A percentile compares a stretch with the other conserved stretches of the same genome.
Conservation (phyloP, 352 stramenopile genomes). For the Globisporangium alternatum region DNA sequence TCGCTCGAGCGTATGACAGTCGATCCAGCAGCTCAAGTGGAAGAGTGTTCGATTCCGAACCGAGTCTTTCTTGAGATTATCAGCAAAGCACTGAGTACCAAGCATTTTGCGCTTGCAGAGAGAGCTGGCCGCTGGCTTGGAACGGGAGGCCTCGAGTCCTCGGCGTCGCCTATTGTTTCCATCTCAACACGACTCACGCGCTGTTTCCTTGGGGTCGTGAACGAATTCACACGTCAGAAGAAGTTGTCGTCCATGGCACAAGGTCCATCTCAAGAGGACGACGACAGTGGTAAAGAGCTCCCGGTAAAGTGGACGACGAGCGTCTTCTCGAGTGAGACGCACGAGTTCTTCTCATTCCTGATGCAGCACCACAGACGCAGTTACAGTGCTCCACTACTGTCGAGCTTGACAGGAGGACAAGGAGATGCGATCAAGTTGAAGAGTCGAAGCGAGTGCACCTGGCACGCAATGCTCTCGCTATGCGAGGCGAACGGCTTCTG, state of each 20-base stretch:
- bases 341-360: constrained; percentile 13
- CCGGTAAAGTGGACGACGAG: background rate
- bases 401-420: background rate
- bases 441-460: constrained; percentile 24
- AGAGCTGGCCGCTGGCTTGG: constrained; percentile 24
- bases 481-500: constrained; percentile 43
- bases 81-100: constrained; percentile 17
- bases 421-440: background rate
- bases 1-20: background rate
- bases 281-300: background rate
- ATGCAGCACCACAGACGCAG: constrained; percentile 7
- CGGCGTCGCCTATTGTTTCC: constrained; percentile 16
- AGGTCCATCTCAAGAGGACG: background rate
- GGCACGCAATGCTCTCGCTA: constrained; percentile 26
- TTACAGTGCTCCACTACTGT: constrained; percentile 7
- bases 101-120: constrained; percentile 28
- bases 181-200: constrained; percentile 10
- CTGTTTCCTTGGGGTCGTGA: constrained; percentile 15
- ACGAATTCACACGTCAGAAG: background rate
- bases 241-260: background rate
- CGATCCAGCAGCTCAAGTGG: background rate
- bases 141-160: background rate
- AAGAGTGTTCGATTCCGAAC: constrained; percentile 30
- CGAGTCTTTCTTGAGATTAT: constrained; percentile 43
- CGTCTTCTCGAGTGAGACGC: constrained; percentile 8